Conservation (phyloP, 139 green algal species). For the Micromonas commoda region DNA sequence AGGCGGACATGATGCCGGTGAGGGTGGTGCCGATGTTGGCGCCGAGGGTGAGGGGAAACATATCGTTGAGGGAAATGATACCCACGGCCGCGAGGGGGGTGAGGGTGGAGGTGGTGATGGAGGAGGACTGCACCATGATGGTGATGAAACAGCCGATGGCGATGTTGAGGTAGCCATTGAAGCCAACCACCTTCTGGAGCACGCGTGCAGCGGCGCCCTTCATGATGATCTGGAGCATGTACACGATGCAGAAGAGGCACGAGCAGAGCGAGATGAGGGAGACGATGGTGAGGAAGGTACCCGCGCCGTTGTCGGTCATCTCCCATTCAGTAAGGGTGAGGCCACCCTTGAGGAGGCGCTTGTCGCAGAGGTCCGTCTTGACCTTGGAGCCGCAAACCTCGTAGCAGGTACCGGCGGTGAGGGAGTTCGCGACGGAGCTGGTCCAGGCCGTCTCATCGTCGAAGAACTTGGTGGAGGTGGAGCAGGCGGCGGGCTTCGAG, state of each 20-base stretch:
- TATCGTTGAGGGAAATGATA: slow-evolving; percentile 21
- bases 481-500: neutral
- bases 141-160: slow-evolving; percentile 2
- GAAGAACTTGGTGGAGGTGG: neutral
- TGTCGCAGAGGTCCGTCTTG: neutral
- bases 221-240: slow-evolving; percentile 1
- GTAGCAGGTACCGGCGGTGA: neutral
- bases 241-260: slow-evolving; percentile 10
- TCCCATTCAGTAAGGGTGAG: neutral
- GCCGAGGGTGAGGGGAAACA: slow-evolving; percentile 28
- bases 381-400: neutral
- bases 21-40: slow-evolving; percentile 27
- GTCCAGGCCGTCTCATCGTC: too few species aligned
- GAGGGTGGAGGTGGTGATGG: slow-evolving; percentile 18
- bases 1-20: slow-evolving; percentile 21
- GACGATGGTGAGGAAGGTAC: neutral
- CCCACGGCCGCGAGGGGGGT: slow-evolving; percentile 3
- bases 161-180: slow-evolving; percentile 14
- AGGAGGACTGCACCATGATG: slow-evolving; percentile 9
- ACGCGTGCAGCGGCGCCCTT: slow-evolving; percentile 6
- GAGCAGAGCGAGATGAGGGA: neutral
- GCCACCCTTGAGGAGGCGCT: slow-evolving; percentile 5
- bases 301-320: neutral
- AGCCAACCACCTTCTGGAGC: neutral
- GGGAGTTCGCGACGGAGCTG: neutral